These are phyloP conservation scores for Grigorovia jiainica DNA, from an alignment of 805 yeast genomes.

Conservation along the genomic window DNA sequence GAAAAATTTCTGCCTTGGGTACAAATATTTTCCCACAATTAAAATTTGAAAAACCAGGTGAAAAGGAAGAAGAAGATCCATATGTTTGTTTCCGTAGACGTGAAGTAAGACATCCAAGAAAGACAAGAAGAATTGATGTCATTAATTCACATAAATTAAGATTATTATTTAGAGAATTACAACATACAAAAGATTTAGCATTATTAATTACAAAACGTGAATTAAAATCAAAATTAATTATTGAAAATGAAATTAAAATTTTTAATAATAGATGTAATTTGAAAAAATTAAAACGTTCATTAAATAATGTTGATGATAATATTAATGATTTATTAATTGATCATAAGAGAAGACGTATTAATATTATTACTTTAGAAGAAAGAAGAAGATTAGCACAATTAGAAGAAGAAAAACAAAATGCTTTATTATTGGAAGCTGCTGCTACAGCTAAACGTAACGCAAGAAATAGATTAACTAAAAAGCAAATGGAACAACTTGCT, in stretches of 20 bases:
- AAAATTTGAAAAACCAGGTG: slow-evolving; percentile 78
- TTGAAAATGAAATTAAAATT: slow-evolving; percentile 53
- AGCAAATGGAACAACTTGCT: slow-evolving; percentile 13
- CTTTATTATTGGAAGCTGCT: slow-evolving; percentile 9
- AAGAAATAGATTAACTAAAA: slow-evolving; percentile 13
- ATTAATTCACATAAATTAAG: slow-evolving; percentile 81
- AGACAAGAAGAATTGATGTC: slow-evolving; percentile 89
- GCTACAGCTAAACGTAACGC: slow-evolving; percentile 10
- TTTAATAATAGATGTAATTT: slow-evolving; percentile 67
- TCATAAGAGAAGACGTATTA: slow-evolving; percentile 51
- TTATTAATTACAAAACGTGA: slow-evolving; percentile 61
- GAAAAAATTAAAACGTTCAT: slow-evolving; percentile 62
- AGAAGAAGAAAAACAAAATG: slow-evolving; percentile 10
- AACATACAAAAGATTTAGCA: slow-evolving; percentile 61
- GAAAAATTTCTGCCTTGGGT: slow-evolving; percentile 67
- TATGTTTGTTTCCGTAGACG: slow-evolving; percentile 92
- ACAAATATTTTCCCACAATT: slow-evolving; percentile 62
- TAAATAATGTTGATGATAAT: slow-evolving; percentile 70
- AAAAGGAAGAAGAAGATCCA: slow-evolving; percentile 89
- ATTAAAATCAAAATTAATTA: slow-evolving; percentile 36
- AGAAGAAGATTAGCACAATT: slow-evolving; percentile 10
- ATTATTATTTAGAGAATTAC: slow-evolving; percentile 63
- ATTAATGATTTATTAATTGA: slow-evolving; percentile 37
- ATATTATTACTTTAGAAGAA: slow-evolving; percentile 16
- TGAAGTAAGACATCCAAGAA: slow-evolving; percentile 90